Percentiles rank a stretch among this genome's conserved stretches.
These are phyloP conservation scores for Croton laevigatus DNA, from an alignment of 441 rosid genomes.

Conservation along the genomic window DNA sequence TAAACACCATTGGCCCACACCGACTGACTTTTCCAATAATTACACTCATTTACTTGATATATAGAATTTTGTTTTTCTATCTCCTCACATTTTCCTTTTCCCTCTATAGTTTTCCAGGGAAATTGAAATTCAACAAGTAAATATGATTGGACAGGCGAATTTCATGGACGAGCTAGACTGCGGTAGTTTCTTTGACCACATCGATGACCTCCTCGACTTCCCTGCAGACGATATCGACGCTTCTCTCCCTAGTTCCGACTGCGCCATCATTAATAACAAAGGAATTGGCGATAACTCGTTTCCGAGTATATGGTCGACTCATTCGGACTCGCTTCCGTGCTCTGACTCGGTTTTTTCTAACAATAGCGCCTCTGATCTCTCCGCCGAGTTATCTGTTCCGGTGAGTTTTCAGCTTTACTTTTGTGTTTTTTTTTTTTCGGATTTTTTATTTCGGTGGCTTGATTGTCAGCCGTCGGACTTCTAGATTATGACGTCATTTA, in stretches of 20 bases:
- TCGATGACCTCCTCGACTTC: constrained; percentile 86
- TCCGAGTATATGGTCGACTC: constrained; percentile 64
- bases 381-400: constrained; percentile 73
- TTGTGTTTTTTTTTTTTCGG: neutral
- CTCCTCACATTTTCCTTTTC: constrained; percentile 1
- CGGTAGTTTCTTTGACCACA: constrained; percentile 92
- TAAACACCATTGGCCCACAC: constrained; percentile 5
- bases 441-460: neutral
- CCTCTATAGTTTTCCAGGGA: constrained; percentile 27
- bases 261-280: neutral
- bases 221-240: constrained; percentile 65
- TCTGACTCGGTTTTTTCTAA: constrained; percentile 64
- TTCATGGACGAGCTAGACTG: constrained; percentile 84
- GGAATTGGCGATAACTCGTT: constrained; percentile 28
- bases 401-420: constrained; percentile 30
- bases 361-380: constrained; percentile 50
- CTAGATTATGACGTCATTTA: constrained; percentile 21
- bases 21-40: neutral
- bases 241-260: constrained; percentile 23
- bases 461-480: constrained; percentile 13
- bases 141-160: constrained; percentile 57
- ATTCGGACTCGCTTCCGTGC: constrained; percentile 53
- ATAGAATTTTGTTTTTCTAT: neutral
- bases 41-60: neutral
- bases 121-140: constrained; percentile 2